A percentile compares a stretch with the other conserved stretches of the same genome.
Evolutionary conservation across 352 stramenopile genomes (phyloP).

Genomic region (Phytophthora megakarya): DNA sequence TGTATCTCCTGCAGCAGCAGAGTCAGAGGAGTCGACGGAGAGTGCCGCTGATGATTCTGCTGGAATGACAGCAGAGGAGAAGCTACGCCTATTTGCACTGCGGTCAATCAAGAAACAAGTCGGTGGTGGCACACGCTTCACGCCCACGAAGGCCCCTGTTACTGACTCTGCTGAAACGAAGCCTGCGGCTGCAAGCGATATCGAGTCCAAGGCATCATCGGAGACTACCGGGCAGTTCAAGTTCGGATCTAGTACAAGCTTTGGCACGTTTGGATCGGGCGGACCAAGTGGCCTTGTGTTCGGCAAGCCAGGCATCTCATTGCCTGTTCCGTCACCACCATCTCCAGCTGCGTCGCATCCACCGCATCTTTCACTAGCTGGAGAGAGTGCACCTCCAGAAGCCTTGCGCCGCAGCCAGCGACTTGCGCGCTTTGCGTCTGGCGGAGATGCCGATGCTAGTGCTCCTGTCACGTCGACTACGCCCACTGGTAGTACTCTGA

Average conservation of each 20-base stretch:
- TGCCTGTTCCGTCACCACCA: conserved; percentile 65
- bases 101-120: conserved; percentile 77
- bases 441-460: conserved; percentile 18
- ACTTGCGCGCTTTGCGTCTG: conserved; percentile 50
- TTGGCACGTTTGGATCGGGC: conserved; percentile 57
- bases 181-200: conserved; percentile 22
- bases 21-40: conserved; percentile 18
- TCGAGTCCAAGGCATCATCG: conserved; percentile 17
- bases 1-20: conserved; percentile 4
- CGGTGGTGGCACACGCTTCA: conserved; percentile 30
- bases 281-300: conserved; percentile 68
- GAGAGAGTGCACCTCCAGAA: conserved; percentile 35
- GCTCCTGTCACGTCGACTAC: background rate
- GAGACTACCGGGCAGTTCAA: conserved; percentile 41
- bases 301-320: conserved; percentile 73
- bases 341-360: conserved; percentile 36
- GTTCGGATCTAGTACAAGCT: conserved; percentile 33
- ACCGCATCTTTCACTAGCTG: conserved; percentile 30
- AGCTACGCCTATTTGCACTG: conserved; percentile 64
- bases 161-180: conserved; percentile 26
- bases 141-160: conserved; percentile 29
- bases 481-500: conserved; percentile 22
- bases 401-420: conserved; percentile 52
- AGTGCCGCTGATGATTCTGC: conserved; percentile 16
- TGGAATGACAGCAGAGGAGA: conserved; percentile 57